Evolutionary conservation across 179 eudicot species (phyloP), one percentile per base, ranked within the genome.

Genomic region (Beta lomatogona): DNA sequence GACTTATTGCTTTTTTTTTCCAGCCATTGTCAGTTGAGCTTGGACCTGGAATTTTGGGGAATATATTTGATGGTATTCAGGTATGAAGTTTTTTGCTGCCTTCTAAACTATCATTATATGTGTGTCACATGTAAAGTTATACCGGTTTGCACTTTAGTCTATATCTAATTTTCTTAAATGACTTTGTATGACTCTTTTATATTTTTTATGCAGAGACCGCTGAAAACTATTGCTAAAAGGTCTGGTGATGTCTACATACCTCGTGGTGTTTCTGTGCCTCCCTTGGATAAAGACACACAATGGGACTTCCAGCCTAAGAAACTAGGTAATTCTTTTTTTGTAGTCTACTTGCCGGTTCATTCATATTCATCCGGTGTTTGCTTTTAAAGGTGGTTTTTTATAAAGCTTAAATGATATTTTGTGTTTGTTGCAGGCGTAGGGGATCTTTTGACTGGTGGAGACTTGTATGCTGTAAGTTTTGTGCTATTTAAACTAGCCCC

Each of bases 201-300:
- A 74, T 73, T 21, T n/a, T 58, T 80, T 63, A 81, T 86, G 78
- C 93, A 96, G 99, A 93, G 99, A 86, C 99, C 99, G 75, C 83
- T 96, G 68, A 94, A 93, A 87, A 96, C 99, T 54, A 96, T 96
- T 80, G 99, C 99, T 60, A 90, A 54, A 83, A 89, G 71, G 83
- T 94, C 97, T 73, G 97, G 97, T 77, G 99, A 96, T 93, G 99
- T 96, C 77, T 96, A 96, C 71, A 96, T 96, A 15, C 99, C 99
- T 85, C 98, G 98, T 84, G 99, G 99, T 88, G 99, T 96, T 61
- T 82, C 98, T 78, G 99, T 96, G 58, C 98, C 98, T 54, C 96
- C 98, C 18, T 93, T 94, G 69, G 99, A 96, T 88, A 94, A 92
- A 83, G 98, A 96, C 76, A 86, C 85, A n/a, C 97, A 92, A 59